Evolutionary conservation across 169 alveolate genomes (phyloP), one percentile per base, ranked within the genome.

Genomic region (Cryptosporidium canis): DNA sequence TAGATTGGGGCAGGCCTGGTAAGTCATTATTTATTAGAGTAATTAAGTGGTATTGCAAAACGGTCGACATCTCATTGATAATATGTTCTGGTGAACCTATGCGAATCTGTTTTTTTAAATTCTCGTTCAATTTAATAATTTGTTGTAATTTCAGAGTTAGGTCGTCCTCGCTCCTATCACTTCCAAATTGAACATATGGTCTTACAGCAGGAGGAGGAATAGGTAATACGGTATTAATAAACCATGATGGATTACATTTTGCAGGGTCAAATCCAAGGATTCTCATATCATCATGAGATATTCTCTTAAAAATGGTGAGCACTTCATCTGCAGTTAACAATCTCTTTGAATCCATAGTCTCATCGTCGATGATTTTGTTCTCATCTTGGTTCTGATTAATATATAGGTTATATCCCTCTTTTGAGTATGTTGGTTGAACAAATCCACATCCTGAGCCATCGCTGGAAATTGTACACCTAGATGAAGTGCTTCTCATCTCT

Each of bases 181-280:
- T 92, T 18, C 98, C 98, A 82, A 92, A 96, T 35, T 93, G 96
- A 24, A 96, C 99, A 37, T 97, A 97, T 27, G 99, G 99, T 77
- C 99, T 91, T 16, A 98, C 99, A 61, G 98, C 96, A 0, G 99
- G 99, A 0, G 99, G 99, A 66, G 99, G 99, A 3, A 99, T 99
- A 3, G 99, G 99, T 43, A 99, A 90, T 37, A 92, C 96, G 71
- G 97, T 95, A 48, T 97, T 95, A 5, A 99, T 97, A 95, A 99
- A 93, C 95, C 99, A 96, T 16, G 97, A 94, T 2, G 99, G 99
- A 45, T 94, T 92, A 24, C 98, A 94, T 43, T 95, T 85, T 58
- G 85, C 96, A 7, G 99, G 98, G 55, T 95, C 94, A 93, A 98
- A 97, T n/a, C 99, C 99, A 70, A 98, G 92, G 48, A 94, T 83